A percentile compares a stretch with the other conserved stretches of the same genome.
These are phyloP conservation scores for Pyronema domesticum DNA, from an alignment of 495 filamentous ascomycete species.

Conservation along the genomic window DNA sequence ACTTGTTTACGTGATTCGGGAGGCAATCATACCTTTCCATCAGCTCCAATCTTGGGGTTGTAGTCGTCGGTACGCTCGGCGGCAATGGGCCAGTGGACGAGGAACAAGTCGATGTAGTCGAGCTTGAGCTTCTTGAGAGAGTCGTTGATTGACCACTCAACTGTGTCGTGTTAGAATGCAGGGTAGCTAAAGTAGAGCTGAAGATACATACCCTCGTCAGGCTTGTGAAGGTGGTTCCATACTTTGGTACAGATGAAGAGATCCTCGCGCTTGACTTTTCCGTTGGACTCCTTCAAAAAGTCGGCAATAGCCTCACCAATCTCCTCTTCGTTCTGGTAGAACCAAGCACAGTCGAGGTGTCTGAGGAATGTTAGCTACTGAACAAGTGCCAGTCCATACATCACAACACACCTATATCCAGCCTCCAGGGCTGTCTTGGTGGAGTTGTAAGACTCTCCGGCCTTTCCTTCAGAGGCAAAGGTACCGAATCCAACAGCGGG, in stretches of 20 bases:
- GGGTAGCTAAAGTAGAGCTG: background rate
- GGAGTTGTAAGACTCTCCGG: slow-evolving; percentile 42
- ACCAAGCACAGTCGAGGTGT: slow-evolving; percentile 63
- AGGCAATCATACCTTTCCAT: slow-evolving; percentile 32
- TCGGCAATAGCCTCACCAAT: slow-evolving; percentile 53
- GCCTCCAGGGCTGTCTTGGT: slow-evolving; percentile 37
- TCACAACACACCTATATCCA: slow-evolving; percentile 33
- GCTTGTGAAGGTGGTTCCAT: slow-evolving; percentile 46
- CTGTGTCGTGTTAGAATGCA: slow-evolving; percentile 12
- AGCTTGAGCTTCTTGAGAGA: slow-evolving; percentile 43
- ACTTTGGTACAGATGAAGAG: slow-evolving; percentile 50
- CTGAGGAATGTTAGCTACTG: slow-evolving; percentile 19
- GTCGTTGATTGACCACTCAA: slow-evolving; percentile 46
- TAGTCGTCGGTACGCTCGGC: slow-evolving; percentile 35
- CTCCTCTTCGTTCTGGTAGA: slow-evolving; percentile 60
- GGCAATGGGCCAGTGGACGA: slow-evolving; percentile 55
- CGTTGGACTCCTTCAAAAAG: slow-evolving; percentile 42
- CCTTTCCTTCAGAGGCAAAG: slow-evolving; percentile 42
- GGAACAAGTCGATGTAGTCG: slow-evolving; percentile 53
- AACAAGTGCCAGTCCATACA: background rate
- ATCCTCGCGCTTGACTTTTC: slow-evolving; percentile 36
- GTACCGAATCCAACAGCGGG: slow-evolving; percentile 51
- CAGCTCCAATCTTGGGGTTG: slow-evolving; percentile 36
- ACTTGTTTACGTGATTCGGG: slow-evolving; percentile 22
- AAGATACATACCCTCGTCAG: slow-evolving; percentile 28